Evolutionary conservation across 305 asterid genomes (phyloP).

Genomic region (Petunia hybrid): DNA sequence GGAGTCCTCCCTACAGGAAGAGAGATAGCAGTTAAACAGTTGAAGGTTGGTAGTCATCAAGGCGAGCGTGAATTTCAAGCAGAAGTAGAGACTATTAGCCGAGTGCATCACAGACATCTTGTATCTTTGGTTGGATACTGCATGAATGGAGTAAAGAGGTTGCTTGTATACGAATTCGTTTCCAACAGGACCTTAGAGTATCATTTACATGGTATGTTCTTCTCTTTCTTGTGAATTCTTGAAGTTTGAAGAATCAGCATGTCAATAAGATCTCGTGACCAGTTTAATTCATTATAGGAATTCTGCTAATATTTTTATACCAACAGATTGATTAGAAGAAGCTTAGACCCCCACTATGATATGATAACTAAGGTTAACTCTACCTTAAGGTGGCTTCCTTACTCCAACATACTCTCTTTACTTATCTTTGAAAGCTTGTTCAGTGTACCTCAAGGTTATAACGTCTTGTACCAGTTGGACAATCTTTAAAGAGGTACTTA

Average conservation of each 20-base stretch:
- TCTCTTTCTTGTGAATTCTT: not conserved
- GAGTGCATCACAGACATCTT: slow-evolving; percentile 37
- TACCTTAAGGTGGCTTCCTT: slow-evolving; percentile 4
- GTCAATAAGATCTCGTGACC: not conserved
- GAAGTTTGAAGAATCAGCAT: not conserved
- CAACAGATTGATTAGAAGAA: not conserved
- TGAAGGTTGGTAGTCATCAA: slow-evolving; percentile 37
- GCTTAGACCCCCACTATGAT: not conserved
- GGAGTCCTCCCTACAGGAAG: slow-evolving; percentile 36
- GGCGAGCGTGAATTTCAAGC: slow-evolving; percentile 40
- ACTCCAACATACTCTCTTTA: not conserved
- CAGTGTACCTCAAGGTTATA: not conserved
- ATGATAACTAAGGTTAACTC: not conserved
- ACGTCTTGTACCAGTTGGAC: not conserved
- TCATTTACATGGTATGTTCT: slow-evolving; percentile 36
- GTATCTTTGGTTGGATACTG: slow-evolving; percentile 36
- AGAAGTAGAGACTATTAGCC: slow-evolving; percentile 35
- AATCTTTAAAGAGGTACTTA: slow-evolving; percentile 15
- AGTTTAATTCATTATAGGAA: not conserved
- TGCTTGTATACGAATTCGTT: slow-evolving; percentile 33
- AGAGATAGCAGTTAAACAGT: slow-evolving; percentile 35
- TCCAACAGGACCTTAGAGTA: slow-evolving; percentile 32
- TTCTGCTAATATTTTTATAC: slow-evolving; percentile 1
- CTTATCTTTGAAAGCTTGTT: slow-evolving; percentile 7
- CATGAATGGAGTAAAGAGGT: slow-evolving; percentile 29